Base-by-base conservation (phyloP, 768 basidiomycete genomes). In the Suillus cothurnatus region DNA sequence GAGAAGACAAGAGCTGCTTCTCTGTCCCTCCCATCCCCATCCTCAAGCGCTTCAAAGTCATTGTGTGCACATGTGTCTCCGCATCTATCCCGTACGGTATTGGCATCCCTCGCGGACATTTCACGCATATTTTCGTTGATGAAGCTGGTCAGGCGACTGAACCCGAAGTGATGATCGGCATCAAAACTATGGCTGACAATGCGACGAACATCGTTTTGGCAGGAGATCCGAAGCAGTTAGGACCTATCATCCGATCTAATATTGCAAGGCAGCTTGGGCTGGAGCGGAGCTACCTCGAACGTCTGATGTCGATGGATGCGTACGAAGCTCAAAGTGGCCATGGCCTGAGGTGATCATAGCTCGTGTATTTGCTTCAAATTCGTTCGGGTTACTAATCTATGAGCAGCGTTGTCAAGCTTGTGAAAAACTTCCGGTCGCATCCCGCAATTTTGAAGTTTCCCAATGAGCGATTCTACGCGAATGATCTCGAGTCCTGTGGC, bases 121-220 rank as follows among this genome's bases (percentile, higher is more conserved):
- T 86, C 71, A 82, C 79, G 11, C 88, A 91, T 66, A 86, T 92
- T 17, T 88, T 91, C 70, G 74, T 89, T 11, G 89, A 92, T 68
- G 89, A 92, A 71, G 89, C 89, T 0, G 89, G 88, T 0, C 89
- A 92, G 69, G 88, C 88, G 2, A 87, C 86, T 0, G 90, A 92
- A 72, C 87, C 89, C 0, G 89, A 91, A 71, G 80, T 81, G 0
- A 86, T 89, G 74, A 80, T 89, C 19, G 74, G 85, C 0, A 83
- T 91, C 75, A 87, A 87, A 76, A 86, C 84, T 1, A 80, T 89
- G 73, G 84, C 86, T 0, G 79, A 83, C 62, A 72, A 71, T 5
- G 62, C 69, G 0, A 91, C 89, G 0, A 88, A 85, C 57, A 74
- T 91, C 31, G 73, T 91, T 4, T 78, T 92, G 0, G 85, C 88